These are phyloP conservation scores for Dillenia suffruticosa DNA, from an alignment of 164 flowering plant species.

Conservation along the genomic window DNA sequence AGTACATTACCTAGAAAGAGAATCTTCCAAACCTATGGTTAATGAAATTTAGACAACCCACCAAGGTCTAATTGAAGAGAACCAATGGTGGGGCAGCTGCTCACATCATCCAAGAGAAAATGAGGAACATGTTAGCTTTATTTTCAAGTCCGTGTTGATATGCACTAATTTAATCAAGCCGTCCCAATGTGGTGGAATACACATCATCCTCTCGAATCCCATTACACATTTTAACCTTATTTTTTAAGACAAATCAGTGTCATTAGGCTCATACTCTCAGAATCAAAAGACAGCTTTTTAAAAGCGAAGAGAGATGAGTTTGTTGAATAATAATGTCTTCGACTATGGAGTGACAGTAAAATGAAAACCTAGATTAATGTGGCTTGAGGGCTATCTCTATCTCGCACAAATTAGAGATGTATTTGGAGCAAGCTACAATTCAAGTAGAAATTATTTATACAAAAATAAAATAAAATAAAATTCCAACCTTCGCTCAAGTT, in stretches of 20 bases:
- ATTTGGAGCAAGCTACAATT: no score
- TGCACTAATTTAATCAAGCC: slow-evolving; percentile 7
- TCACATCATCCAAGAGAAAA: slow-evolving; percentile 9
- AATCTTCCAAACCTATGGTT: slow-evolving; percentile 19
- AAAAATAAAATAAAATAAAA: no score
- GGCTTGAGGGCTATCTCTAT: no score
- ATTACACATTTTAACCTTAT: slow-evolving; percentile 9
- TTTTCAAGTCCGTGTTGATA: slow-evolving; percentile 7
- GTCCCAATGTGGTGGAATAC: slow-evolving; percentile 19
- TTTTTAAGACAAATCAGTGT: not conserved
- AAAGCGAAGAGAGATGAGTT: no score
- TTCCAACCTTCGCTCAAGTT: no score
- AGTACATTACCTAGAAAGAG: slow-evolving; percentile 11
- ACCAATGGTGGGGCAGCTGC: slow-evolving; percentile 11
- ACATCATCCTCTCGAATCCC: slow-evolving; percentile 9
- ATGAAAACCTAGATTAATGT: no score
- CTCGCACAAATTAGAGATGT: no score
- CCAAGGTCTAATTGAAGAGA: slow-evolving; percentile 3
- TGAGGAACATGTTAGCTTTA: slow-evolving; percentile 4
- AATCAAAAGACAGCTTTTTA: no score
- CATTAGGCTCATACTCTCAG: not conserved
- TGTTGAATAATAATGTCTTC: no score
- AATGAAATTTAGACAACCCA: slow-evolving; percentile 27
- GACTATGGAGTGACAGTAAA: no score
- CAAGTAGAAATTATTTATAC: no score